Evolutionary conservation across 768 basidiomycete genomes (phyloP).

Genomic region (Candolleomyces eurysporus): DNA sequence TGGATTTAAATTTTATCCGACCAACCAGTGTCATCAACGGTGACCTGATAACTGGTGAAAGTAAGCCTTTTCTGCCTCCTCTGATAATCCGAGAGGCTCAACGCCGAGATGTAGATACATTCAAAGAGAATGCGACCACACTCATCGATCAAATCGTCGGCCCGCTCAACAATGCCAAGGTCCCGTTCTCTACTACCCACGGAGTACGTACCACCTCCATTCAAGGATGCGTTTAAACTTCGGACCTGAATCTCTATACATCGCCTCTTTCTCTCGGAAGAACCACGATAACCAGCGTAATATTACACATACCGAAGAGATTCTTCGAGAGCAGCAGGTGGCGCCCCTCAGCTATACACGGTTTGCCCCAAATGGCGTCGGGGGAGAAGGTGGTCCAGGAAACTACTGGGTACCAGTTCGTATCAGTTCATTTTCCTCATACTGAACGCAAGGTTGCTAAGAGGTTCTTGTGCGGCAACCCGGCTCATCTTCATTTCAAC

Average conservation of each 20-base stretch:
- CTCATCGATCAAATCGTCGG: conserved; percentile 63
- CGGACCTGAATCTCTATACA: not conserved
- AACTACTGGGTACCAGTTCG: conserved; percentile 82
- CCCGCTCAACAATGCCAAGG: conserved; percentile 52
- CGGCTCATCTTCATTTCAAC: too few species aligned
- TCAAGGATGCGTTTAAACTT: not conserved
- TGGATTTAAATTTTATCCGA: conserved; percentile 4
- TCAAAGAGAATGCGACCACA: conserved; percentile 62
- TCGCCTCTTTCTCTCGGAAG: conserved; percentile 28
- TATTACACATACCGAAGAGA: conserved; percentile 68
- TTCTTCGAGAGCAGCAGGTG: conserved; percentile 55
- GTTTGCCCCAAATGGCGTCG: conserved; percentile 55
- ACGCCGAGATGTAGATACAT: conserved; percentile 46
- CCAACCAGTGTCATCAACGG: conserved; percentile 61
- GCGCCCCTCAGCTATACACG: conserved; percentile 66
- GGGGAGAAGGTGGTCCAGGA: conserved; percentile 60
- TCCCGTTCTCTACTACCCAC: conserved; percentile 69
- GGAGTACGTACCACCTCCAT: conserved; percentile 46
- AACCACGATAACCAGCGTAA: conserved; percentile 75
- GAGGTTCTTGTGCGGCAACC: too few species aligned
- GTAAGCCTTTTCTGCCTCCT: conserved; percentile 27
- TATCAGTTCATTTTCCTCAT: not conserved
- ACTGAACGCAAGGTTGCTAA: not conserved
- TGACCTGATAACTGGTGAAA: conserved; percentile 72
- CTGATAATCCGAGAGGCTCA: not conserved